Evolutionary conservation across 805 yeast species (phyloP).

Genomic region (Yarrowia bubula): DNA sequence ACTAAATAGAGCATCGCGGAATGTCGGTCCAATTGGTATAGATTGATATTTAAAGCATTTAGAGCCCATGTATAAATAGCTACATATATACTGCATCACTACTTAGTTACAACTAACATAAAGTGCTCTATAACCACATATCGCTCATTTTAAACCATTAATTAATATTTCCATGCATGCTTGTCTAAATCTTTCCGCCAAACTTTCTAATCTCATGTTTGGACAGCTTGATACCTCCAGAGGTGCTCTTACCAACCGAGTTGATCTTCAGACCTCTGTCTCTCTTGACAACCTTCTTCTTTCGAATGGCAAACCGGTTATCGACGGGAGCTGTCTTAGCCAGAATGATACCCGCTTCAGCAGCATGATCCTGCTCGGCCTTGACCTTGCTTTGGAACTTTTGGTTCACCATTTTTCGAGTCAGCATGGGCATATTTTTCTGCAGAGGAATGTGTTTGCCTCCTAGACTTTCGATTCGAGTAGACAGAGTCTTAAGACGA

Average conservation of each 20-base stretch:
- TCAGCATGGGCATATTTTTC: conserved; percentile 84
- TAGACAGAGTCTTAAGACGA: conserved; percentile 41
- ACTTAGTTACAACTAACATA: too few relatives aligned
- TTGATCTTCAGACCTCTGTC: conserved; percentile 78
- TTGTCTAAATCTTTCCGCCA: conserved; percentile 3
- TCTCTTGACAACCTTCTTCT: conserved; percentile 51
- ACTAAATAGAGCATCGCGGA: too few relatives aligned
- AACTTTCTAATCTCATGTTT: conserved; percentile 57
- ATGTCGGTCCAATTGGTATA: too few relatives aligned
- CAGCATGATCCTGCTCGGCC: conserved; percentile 71
- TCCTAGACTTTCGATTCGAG: conserved; percentile 38
- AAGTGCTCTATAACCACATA: too few relatives aligned
- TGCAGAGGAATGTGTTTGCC: conserved; percentile 39
- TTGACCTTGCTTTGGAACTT: conserved; percentile 50
- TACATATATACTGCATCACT: too few relatives aligned
- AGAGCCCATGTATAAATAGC: too few relatives aligned
- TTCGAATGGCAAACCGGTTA: conserved; percentile 26
- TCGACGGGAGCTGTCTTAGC: conserved; percentile 45
- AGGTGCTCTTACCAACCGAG: conserved; percentile 71
- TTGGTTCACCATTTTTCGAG: conserved; percentile 78
- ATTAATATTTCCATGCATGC: background rate
- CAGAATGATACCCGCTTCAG: conserved; percentile 85
- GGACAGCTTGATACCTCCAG: conserved; percentile 73
- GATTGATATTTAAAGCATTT: too few relatives aligned
- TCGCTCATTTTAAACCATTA: background rate